Base-by-base conservation (phyloP, 805 yeast species). In the Ogataea parapolymorpha region DNA sequence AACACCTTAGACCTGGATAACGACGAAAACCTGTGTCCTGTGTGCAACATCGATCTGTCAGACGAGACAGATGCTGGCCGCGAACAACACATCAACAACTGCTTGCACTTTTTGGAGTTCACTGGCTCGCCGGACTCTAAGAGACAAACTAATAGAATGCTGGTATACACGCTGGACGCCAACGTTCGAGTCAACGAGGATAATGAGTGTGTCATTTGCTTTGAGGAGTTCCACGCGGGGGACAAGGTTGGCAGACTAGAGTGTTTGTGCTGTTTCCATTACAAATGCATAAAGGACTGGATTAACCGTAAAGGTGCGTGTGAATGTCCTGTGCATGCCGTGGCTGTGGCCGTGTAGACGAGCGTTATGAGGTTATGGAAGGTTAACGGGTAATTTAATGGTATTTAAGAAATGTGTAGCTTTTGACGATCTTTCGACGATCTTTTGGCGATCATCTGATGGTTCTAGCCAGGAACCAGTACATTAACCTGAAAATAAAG, bases 241-340 rank as follows among this genome's bases (percentile, higher is more conserved):
- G 93, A 89, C 41, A 83, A 82, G 55, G 91, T 93, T 13, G 98
- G 95, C 0, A 68, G 99, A 30, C 65, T 93, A 44, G 98, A 91
- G 61, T 93, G 99, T 60, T 70, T 93, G 11, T 93, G 99, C 59
- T 87, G 90, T 26, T 93, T 88, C 62, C 99, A 93, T 56, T 89
- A 89, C 59, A 69, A 75, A 48, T 93, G 99, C 63, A 93, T 93
- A 49, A 80, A 84, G 59, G 81, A 79, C 42, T 93, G 99, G 99
- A 87, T 91, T 54, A 75, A 80, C 43, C 77, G 81, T 62, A 89
- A 85, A 59, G 93, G 95, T 0, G 81, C 75, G 9, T 87, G 93
- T 12, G 86, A 82, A 49, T 88, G 96, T 60, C 96, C 96, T 2
- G 87, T 88, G 15, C 96, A 87, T 61, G 72, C 79, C 4, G 62